Percentiles rank a stretch among this genome's conserved stretches.
These are phyloP conservation scores for Coemansia sp. DNA, from an alignment of 192 early-diverging fungal genomes.

Conservation along the genomic window DNA sequence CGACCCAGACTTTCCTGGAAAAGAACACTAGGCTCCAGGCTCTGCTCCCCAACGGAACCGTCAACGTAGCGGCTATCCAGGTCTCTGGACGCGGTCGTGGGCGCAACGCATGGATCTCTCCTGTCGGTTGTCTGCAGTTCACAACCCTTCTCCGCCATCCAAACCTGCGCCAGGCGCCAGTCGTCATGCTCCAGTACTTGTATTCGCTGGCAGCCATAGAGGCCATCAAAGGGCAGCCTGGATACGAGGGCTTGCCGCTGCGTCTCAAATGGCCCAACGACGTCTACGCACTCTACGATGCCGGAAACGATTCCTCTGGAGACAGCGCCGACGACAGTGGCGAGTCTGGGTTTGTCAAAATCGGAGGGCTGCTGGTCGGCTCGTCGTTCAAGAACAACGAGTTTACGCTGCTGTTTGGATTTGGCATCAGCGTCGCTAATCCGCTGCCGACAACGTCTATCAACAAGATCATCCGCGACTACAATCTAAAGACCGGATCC, in stretches of 20 bases:
- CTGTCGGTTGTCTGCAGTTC: conserved; percentile 86
- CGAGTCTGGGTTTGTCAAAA: conserved; percentile 62
- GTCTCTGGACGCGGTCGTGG: conserved; percentile 89
- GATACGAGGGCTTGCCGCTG: conserved; percentile 80
- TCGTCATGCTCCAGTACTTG: conserved; percentile 95
- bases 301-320: conserved; percentile 23
- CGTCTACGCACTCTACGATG: conserved; percentile 71
- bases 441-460: conserved; percentile 81
- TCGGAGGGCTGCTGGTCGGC: conserved; percentile 90
- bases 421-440: conserved; percentile 87
- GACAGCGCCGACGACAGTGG: conserved; percentile 30
- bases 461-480: conserved; percentile 72
- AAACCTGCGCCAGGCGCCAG: conserved; percentile 58
- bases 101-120: conserved; percentile 94
- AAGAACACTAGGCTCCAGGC: conserved; percentile 75
- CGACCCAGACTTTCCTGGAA: conserved; percentile 94
- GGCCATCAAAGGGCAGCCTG: conserved; percentile 65
- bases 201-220: conserved; percentile 82
- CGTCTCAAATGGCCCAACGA: conserved; percentile 99
- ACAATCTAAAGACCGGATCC: conserved; percentile 57
- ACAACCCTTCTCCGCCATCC: conserved; percentile 79
- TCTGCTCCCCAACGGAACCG: conserved; percentile 74
- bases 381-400: conserved; percentile 70
- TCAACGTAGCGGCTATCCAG: conserved; percentile 81
- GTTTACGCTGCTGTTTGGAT: conserved; percentile 85